Evolutionary conservation across 306 rosid genomes (phyloP), one percentile per base, ranked within the genome.

Genomic region (Carpinus viminea): DNA sequence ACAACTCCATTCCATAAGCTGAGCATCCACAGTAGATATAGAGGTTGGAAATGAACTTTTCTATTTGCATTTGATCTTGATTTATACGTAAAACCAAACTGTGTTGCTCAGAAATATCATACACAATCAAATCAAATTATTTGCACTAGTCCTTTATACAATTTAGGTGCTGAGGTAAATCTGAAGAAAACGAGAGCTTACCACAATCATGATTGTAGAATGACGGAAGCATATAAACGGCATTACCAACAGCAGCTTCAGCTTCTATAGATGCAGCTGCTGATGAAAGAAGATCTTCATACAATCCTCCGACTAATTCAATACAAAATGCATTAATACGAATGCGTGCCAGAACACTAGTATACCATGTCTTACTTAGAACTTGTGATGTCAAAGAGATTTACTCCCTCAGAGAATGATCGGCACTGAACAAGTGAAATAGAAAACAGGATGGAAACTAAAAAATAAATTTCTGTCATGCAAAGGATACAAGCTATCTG

Each of bases 151-250:
- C n/a, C 6, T 18, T 66, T 18, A 18, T 17, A 66, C 28, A 66
- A 18, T 18, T 59, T 50, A 85, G 53, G 64, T 45, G 55, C 38
- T 18, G 20, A 41, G 21, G 28, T 21, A 75, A 77, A 77, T 74
- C 65, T 54, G 51, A 62, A 60, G 66, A 82, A 8, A 80, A 76
- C 50, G 81, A 74, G 69, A 61, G 72, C 86, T 75, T 64, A 84
- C 98, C 97, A 78, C 97, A 94, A 48, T 94, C 97, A 80, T 92
- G 98, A 85, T 94, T 94, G 78, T 94, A 94, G 88, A 94, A 91
- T 12, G 97, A 92, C 24, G 97, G 93, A 73, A 94, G 97, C 79
- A 94, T 88, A 76, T 92, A 94, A 68, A 94, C 91, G 68, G 97
- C 97, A 88, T 87, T 83, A 54, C 98, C 98, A 31, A 89, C 90